A percentile compares a stretch with the other conserved stretches of the same genome.
Conservation (phyloP, 805 yeast species). For the Candida andamanensis region DNA sequence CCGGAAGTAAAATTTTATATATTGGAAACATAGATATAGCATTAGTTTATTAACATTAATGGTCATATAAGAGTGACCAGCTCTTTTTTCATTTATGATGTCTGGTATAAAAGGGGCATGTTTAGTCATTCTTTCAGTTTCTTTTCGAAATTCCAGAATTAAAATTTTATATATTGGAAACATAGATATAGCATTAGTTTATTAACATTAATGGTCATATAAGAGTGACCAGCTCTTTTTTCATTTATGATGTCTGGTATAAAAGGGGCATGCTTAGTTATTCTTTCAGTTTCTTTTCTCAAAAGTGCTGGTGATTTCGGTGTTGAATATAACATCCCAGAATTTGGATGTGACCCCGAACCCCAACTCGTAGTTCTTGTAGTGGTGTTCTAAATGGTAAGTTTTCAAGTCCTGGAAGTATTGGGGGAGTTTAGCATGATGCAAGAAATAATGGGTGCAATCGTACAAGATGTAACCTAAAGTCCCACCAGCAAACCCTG, state of each 20-base stretch:
- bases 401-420: conserved; percentile 76
- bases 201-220: no score
- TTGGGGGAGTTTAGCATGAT: conserved; percentile 78
- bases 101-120: no score
- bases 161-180: no score
- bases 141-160: conserved; percentile 21
- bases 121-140: conserved; percentile 11
- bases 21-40: no score
- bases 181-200: no score
- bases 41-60: no score
- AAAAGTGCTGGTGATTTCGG: conserved; percentile 56
- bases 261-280: neutral
- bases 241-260: no score
- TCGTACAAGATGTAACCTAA: conserved; percentile 92
- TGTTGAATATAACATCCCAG: conserved; percentile 92
- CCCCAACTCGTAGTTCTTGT: conserved; percentile 93
- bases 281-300: conserved; percentile 32
- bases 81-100: no score
- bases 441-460: conserved; percentile 88
- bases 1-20: no score
- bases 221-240: no score
- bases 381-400: conserved; percentile 95
- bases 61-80: no score
- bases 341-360: conserved; percentile 92
- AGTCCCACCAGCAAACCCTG: conserved; percentile 94